Base-by-base conservation (phyloP, 345 rosid species). In the Hevea brasiliensis region DNA sequence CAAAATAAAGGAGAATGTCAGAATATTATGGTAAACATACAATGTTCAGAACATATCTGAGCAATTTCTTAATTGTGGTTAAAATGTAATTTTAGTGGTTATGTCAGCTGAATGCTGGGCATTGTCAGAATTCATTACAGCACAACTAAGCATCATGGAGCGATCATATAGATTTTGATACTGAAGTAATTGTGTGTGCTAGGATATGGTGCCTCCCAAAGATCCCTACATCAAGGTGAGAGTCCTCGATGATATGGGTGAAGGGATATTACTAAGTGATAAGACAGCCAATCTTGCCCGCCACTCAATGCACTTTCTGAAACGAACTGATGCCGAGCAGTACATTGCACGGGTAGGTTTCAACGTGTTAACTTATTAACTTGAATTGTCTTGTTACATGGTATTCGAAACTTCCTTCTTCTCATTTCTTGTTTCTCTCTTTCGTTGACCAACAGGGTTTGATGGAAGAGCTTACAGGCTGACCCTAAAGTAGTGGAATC, bases 151-250 rank as follows among this genome's bases (percentile, higher is more conserved):
- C 51, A 37, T 55, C 8, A 12, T 57, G 48, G 44, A 58, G 15
- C 26, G 40, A 58, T 15, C 7, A 6, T 44, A 23, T 70, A 8
- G 40, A 56, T 57, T 24, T 57, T 70, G 59, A 44, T 44, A 41
- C 55, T 70, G 24, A 58, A 57, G 23, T 58, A 44, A 24, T 70
- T 44, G 18, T 64, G 7, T 15, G 54, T 57, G 64, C 37, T 67
- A 94, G 98, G 98, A 90, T 80, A 90, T 88, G 94, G 98, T 94
- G 75, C 97, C 98, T 18, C 97, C 98, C 5, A 94, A 94, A 77
- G 98, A 94, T 79, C 97, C 98, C 55, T 94, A 89, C 85, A 87
- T 90, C 72, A 89, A 92, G 81, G 96, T 92, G 74, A 85, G 98
- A 76, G 91, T 92, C 55, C 83, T 92, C 29, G 94, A 88, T 67